Conservation (phyloP, 2,329 filamentous ascomycete genomes). For the Fusarium sp. region DNA sequence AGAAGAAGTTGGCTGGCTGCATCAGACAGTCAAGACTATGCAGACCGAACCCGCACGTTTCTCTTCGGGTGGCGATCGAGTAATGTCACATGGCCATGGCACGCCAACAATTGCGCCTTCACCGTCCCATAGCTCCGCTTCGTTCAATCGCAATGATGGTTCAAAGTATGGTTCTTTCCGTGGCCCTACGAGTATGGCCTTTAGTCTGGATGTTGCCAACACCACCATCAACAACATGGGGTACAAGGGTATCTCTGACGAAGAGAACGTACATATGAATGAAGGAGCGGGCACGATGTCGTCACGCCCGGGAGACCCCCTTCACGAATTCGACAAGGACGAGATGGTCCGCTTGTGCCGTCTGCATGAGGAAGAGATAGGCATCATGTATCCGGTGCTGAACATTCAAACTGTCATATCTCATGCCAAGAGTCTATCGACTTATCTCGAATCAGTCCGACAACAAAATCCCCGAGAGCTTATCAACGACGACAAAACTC, state of each 20-base stretch:
- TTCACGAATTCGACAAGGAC: conserved; percentile 81
- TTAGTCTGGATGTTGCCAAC: conserved; percentile 87
- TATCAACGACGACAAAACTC: conserved; percentile 65
- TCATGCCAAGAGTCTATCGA: conserved; percentile 76
- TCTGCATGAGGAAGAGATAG: conserved; percentile 89
- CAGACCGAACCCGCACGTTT: conserved; percentile 64
- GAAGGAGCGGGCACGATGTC: conserved; percentile 35
- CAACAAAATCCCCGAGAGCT: conserved; percentile 49
- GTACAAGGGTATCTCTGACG: conserved; percentile 73
- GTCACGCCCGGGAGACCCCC: conserved; percentile 71
- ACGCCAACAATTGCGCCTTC: conserved; percentile 53
- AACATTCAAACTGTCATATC: conserved; percentile 76
- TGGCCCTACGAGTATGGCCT: conserved; percentile 86
- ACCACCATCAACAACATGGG: conserved; percentile 91
- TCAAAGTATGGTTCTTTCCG: conserved; percentile 75
- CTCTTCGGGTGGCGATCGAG: conserved; percentile 57
- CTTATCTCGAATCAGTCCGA: conserved; percentile 72
- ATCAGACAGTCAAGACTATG: conserved; percentile 75
- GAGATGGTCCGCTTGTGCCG: conserved; percentile 83
- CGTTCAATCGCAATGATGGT: conserved; percentile 55
- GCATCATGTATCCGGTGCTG: conserved; percentile 90
- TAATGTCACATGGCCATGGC: conserved; percentile 50
- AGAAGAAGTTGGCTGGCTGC: conserved; percentile 84
- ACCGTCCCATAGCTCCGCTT: conserved; percentile 56
- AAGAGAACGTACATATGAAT: conserved; percentile 65